A percentile compares a stretch with the other conserved stretches of the same genome.
phyloP scores from a whole-genome alignment of 768 basidiomycete genomes.

The Lactarius hengduanensis region DNA sequence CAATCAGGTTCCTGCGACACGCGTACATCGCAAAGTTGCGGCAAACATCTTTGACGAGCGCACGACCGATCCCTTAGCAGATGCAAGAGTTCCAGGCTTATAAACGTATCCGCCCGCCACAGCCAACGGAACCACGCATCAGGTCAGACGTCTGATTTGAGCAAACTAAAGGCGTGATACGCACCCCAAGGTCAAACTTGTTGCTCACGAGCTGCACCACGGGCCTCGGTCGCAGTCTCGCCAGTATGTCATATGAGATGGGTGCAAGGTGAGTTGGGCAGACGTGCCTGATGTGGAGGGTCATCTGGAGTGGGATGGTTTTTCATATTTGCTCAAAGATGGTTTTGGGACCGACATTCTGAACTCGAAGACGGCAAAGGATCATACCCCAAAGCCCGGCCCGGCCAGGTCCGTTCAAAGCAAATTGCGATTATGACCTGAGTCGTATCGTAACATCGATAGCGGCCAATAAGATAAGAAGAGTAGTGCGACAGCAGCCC shows the following conservation, averaged over 20 bases:
- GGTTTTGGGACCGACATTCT: constrained; percentile 60
- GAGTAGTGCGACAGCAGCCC: constrained; percentile 12
- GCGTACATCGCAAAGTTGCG: constrained; percentile 95
- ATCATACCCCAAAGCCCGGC: background rate
- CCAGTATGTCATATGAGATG: too few species aligned
- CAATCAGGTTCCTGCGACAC: constrained; percentile 89
- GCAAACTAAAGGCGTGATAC: constrained; percentile 13
- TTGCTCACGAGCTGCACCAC: constrained; percentile 89
- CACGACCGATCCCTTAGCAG: constrained; percentile 80
- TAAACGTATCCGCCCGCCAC: background rate
- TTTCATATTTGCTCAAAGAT: constrained; percentile 71
- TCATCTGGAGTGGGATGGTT: background rate
- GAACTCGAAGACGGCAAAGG: background rate
- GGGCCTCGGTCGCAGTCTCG: constrained; percentile 53
- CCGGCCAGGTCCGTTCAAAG: background rate
- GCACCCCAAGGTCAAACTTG: constrained; percentile 78
- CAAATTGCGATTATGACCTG: background rate
- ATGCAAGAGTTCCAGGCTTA: constrained; percentile 90
- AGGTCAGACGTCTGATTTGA: constrained; percentile 1
- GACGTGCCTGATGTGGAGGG: too few species aligned
- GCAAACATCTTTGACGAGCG: constrained; percentile 88
- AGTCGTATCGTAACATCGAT: background rate
- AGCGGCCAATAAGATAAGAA: constrained; percentile 15
- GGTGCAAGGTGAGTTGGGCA: too few species aligned
- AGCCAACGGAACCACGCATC: background rate